phyloP scores from a whole-genome alignment of 805 yeast genomes.

The Teunomyces stri region DNA sequence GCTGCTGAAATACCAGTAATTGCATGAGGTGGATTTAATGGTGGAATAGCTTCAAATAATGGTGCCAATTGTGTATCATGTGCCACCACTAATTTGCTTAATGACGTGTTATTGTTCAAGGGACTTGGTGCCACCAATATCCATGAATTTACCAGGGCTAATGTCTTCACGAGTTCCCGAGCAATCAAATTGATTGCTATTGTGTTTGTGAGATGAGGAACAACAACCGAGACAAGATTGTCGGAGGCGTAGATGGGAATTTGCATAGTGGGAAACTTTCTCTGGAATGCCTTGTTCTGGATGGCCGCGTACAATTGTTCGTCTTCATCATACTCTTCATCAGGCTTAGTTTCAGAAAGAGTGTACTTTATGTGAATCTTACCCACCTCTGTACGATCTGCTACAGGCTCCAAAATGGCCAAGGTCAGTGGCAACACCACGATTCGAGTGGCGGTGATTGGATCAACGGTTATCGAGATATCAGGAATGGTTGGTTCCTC shows the following conservation, averaged over 20 bases:
- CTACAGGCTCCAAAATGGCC: conserved; percentile 13
- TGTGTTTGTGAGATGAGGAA: conserved; percentile 38
- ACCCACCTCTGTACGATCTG: conserved; percentile 15
- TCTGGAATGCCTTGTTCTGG: conserved; percentile 15
- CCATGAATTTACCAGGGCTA: conserved; percentile 19
- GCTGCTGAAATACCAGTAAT: conserved; percentile 59
- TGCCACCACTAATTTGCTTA: conserved; percentile 21
- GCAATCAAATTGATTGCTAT: conserved; percentile 33
- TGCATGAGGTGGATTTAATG: conserved; percentile 58
- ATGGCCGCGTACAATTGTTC: conserved; percentile 47
- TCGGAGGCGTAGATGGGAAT: conserved; percentile 22
- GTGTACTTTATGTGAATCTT: conserved; percentile 13
- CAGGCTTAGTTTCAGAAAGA: conserved; percentile 12
- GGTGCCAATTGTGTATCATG: conserved; percentile 3
- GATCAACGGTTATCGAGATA: not conserved
- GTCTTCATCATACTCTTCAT: conserved; percentile 46
- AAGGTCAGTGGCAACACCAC: conserved; percentile 18
- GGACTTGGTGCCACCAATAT: conserved; percentile 36
- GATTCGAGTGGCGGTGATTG: conserved; percentile 4
- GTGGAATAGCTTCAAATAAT: conserved; percentile 16
- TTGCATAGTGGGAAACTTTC: conserved; percentile 19
- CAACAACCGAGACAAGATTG: conserved; percentile 13
- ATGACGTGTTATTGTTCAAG: conserved; percentile 28
- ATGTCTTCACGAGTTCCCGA: conserved; percentile 10
- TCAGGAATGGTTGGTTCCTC: conserved; percentile 18